Evolutionary conservation across 768 basidiomycete species (phyloP), one percentile per base, ranked within the genome.

Genomic region (Phanerodontia chrysosporium): DNA sequence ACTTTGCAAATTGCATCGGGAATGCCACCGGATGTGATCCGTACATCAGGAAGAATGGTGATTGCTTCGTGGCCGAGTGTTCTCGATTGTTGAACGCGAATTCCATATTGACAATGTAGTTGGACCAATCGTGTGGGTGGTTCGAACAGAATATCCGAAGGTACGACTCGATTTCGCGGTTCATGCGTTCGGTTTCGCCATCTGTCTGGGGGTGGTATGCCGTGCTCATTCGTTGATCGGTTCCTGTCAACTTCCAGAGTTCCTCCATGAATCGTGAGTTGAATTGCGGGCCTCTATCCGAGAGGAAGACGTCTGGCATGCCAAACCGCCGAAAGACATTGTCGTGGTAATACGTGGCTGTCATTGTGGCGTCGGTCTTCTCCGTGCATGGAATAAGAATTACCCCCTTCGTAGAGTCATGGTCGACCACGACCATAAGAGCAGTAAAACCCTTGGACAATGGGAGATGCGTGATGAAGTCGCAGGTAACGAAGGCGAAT

Each of bases 201-300:
- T 79, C 69, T 1, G 75, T 72, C 55, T 77, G 72, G 0, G 70
- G 74, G 46, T 76, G 74, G 60, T 65, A 74, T 0, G 73, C 67
- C 0, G 72, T 75, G 29, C 60, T 65, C 12, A 73, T 53, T 16
- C 59, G 55, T 1, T 51, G 64, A 56, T 54, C 58, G n/a, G 58
- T 27, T 59, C 39, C 39, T 4, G 39, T 42, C 18, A 42, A 18
- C 18, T 18, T 7, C 39, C 39, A 42, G 39, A 42, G 39, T 42
- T 42, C 39, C 18, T 18, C 18, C 39, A 42, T 12, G 39, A 42
- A 8, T 12, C 4, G 39, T 4, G 39, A 42, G 16, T 42, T 18
- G 39, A 42, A 42, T 42, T 42, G 39, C 4, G 39, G 39, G 4
- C 39, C 62, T 29, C 56, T 14, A 44, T 64, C 62, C 28, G 58